Base-by-base conservation (phyloP, 2,329 filamentous ascomycete genomes). In the Paraphaeosphaeria minitans region DNA sequence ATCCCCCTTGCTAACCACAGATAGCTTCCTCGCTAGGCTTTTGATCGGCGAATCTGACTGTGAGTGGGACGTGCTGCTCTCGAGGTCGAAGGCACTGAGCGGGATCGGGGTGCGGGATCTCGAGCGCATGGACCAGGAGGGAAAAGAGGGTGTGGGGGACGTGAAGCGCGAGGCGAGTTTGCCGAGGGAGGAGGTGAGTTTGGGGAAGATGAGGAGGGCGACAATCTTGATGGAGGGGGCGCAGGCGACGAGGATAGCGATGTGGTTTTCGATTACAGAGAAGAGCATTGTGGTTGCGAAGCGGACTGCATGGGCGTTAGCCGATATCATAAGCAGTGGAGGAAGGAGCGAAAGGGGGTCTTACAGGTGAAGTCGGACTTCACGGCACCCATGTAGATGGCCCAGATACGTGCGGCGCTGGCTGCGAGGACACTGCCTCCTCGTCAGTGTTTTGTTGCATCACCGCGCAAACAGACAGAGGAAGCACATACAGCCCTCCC, bases 221-320 rank as follows among this genome's bases (percentile, higher is more conserved):
- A 72, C 60, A 8, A 67, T 67, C 52, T 75, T 77, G 43, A 76
- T 70, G 56, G 62, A 68, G 9, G 74, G 73, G 1, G 72, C 70
- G 54, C 74, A 77, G 27, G 74, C 69, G 45, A 76, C 74, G 51
- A 75, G 66, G 45, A 77, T 67, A 37, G 73, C 73, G 41, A 75
- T 59, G 60, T 77, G 74, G 58, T 75, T 76, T 58, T 77, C 75
- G n/a, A 75, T 60, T 4, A 71, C 70, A 21, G 68, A 68, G 63
- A 72, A 75, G 29, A 76, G 66, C 68, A 76, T 74, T 19, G 64
- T 60, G 22, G 66, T 63, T 1, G 67, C 67, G 51, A 69, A 71
- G 22, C 63, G 63, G 50, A 59, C 66, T 66, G 19, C 13, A 21
- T 19, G 13, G 19, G 27, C 19, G 13, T 16, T 41, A 41, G 31